phyloP scores from a whole-genome alignment of 257 asterid genomes.

The Solanum gracilifrons region DNA sequence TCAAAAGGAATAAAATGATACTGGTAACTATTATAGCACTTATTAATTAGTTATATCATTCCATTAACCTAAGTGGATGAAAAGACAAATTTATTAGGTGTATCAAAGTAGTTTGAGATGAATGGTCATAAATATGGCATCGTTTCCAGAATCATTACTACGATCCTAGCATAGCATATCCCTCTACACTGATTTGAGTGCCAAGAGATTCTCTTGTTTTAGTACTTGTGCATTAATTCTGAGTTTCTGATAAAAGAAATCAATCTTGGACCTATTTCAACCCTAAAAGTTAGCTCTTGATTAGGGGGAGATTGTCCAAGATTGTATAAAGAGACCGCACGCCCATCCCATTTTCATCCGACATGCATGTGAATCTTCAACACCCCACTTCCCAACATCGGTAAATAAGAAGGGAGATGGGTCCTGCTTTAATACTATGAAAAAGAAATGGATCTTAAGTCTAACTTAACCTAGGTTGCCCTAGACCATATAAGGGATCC shows the following conservation, averaged over 20 bases:
- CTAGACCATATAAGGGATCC: background rate
- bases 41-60: background rate
- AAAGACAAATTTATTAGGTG: background rate
- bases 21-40: background rate
- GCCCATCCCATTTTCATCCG: background rate
- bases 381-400: background rate
- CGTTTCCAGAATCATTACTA: background rate
- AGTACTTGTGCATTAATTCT: background rate
- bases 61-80: background rate
- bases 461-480: background rate
- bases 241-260: background rate
- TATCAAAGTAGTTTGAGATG: background rate
- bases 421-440: background rate
- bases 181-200: background rate
- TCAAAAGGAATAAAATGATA: background rate
- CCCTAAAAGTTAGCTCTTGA: background rate
- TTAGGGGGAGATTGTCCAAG: background rate
- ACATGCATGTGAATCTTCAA: background rate
- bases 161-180: background rate
- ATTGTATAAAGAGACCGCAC: background rate
- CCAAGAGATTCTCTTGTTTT: background rate
- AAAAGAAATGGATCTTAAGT: background rate
- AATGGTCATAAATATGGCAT: background rate
- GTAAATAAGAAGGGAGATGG: background rate
- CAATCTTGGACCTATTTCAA: background rate